Conservation (phyloP, 768 basidiomycete species). For the Coprinopsis cinerea region DNA sequence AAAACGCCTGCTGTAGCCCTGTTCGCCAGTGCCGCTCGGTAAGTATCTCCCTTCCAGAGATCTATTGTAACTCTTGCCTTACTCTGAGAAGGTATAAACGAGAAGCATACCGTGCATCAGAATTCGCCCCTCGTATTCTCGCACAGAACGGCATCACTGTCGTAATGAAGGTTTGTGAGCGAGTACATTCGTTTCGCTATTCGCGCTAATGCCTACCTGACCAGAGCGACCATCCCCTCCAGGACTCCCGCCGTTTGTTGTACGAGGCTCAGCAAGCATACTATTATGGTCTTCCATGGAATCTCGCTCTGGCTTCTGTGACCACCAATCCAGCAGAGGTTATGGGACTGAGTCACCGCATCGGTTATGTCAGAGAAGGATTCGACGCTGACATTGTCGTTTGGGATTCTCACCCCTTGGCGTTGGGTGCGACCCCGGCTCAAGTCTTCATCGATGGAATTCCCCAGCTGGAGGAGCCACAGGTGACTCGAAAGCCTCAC, state of each 20-base stretch:
- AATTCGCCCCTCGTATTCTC: conserved; percentile 74
- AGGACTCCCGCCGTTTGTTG: conserved; percentile 70
- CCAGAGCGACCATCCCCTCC: conserved; percentile 61
- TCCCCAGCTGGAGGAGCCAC: conserved; percentile 52
- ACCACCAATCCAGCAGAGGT: conserved; percentile 67
- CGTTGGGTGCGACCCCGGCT: conserved; percentile 77
- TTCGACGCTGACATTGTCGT: conserved; percentile 52
- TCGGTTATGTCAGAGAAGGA: conserved; percentile 75
- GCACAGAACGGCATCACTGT: conserved; percentile 62
- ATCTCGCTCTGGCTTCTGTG: conserved; percentile 67
- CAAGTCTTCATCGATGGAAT: conserved; percentile 93
- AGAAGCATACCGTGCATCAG: conserved; percentile 76
- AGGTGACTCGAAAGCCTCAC: conserved; percentile 44
- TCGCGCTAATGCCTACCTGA: background rate
- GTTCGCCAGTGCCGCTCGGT: conserved; percentile 52
- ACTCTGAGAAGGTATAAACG: conserved; percentile 53
- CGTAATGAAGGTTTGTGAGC: conserved; percentile 58
- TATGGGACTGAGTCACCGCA: conserved; percentile 73
- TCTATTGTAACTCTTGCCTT: background rate
- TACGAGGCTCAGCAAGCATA: conserved; percentile 84
- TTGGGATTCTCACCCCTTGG: conserved; percentile 82
- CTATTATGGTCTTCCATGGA: conserved; percentile 69
- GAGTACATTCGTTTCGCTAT: background rate
- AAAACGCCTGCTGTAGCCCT: conserved; percentile 70
- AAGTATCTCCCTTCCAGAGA: background rate